A percentile compares a stretch with the other conserved stretches of the same genome.
These are phyloP conservation scores for Crucibulum laeve DNA, from an alignment of 768 basidiomycete genomes.

Conservation along the genomic window DNA sequence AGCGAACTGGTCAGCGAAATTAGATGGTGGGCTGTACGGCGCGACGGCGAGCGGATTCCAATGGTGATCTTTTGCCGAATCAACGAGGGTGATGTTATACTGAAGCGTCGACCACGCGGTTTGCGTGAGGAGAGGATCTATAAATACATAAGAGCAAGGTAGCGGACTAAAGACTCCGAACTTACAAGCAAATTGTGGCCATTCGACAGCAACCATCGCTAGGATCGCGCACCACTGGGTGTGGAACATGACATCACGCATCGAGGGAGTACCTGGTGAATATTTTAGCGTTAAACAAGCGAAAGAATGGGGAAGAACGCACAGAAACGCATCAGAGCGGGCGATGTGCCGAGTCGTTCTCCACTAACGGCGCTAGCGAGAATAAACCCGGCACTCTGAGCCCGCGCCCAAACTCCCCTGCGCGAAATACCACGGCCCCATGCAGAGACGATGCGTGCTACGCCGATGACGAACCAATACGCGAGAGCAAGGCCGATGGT, in stretches of 20 bases:
- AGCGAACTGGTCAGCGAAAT: constrained; percentile 68
- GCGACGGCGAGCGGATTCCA: constrained; percentile 64
- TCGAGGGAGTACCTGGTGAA: constrained; percentile 76
- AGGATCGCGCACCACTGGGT: constrained; percentile 90
- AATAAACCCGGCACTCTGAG: constrained; percentile 84
- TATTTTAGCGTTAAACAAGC: constrained; percentile 7
- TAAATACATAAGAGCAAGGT: constrained; percentile 7
- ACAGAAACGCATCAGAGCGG: constrained; percentile 89
- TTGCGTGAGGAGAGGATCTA: constrained; percentile 88
- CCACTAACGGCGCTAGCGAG: constrained; percentile 92
- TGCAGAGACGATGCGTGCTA: constrained; percentile 78
- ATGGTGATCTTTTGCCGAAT: constrained; percentile 42
- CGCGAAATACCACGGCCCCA: constrained; percentile 72
- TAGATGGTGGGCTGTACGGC: constrained; percentile 60
- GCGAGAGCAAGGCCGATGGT: constrained; percentile 70
- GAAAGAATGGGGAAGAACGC: constrained; percentile 23
- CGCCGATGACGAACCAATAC: constrained; percentile 81
- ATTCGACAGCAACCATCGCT: constrained; percentile 91
- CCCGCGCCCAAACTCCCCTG: constrained; percentile 61
- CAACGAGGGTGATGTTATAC: constrained; percentile 73
- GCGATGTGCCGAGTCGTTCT: constrained; percentile 78
- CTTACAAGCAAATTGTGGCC: constrained; percentile 90
- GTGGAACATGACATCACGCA: constrained; percentile 90
- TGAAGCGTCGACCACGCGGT: constrained; percentile 84
- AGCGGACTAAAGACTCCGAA: constrained; percentile 12